phyloP scores from a whole-genome alignment of 345 rosid genomes.

The Melastoma malabathricum region DNA sequence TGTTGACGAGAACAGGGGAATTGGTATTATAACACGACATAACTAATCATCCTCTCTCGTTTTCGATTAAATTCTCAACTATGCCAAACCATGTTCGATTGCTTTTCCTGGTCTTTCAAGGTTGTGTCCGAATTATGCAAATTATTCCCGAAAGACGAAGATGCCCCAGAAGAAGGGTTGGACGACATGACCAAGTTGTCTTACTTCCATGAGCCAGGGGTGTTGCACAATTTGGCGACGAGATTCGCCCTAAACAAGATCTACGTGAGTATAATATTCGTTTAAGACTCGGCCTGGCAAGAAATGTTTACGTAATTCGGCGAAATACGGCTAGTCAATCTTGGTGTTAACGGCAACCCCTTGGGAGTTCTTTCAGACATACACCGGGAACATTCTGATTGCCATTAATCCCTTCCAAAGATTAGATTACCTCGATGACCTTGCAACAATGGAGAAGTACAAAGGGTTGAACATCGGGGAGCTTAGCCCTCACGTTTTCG shows the following conservation, averaged over 20 bases:
- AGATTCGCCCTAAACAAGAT: conserved; percentile 53
- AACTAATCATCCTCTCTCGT: background rate
- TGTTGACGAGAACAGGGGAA: conserved; percentile 32
- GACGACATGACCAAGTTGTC: conserved; percentile 89
- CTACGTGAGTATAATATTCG: conserved; percentile 39
- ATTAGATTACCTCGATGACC: conserved; percentile 42
- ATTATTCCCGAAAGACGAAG: conserved; percentile 46
- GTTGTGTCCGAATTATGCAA: conserved; percentile 39
- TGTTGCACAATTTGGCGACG: conserved; percentile 50
- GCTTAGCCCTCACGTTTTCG: conserved; percentile 69
- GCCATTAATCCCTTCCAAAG: conserved; percentile 90
- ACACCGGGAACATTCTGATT: conserved; percentile 77
- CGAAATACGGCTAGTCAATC: conserved; percentile 4
- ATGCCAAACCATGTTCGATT: no score
- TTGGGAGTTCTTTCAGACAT: conserved; percentile 50
- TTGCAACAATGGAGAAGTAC: conserved; percentile 43
- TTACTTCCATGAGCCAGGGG: conserved; percentile 81
- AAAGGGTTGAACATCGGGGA: conserved; percentile 47
- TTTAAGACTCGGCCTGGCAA: conserved; percentile 8
- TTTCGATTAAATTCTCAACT: background rate
- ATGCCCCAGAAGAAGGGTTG: conserved; percentile 54
- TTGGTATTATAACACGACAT: conserved; percentile 18
- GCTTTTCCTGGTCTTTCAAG: conserved; percentile 14
- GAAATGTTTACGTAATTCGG: conserved; percentile 11
- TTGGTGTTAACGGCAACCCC: conserved; percentile 1